Base-by-base conservation (phyloP, 140 eudicot species). In the Senecio squalidus region DNA sequence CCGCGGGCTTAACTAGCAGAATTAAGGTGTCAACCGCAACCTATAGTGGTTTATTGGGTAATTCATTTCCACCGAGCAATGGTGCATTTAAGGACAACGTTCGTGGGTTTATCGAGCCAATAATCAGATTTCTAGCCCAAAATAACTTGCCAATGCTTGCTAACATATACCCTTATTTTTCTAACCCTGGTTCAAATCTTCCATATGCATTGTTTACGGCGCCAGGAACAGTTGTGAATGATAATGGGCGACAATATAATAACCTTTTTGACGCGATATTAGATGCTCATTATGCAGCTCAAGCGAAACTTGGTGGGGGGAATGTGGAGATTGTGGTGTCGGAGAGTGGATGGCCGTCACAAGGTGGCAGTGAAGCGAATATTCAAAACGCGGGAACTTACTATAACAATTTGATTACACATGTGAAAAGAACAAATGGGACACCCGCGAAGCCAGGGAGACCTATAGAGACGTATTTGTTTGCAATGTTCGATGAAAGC, bases 341-440 rank as follows among this genome's bases (percentile, higher is more conserved):
- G 2, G 80, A 79, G 65, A 79, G 78, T 31, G 84, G 84, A 13
- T 79, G 85, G 81, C 78, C 85, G 0, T 70, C 85, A 9, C 69
- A 4, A 2, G 78, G 81, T 1, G 75, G 44, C 13, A 4, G 14
- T 20, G 69, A 0, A 3, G 72, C 81, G 6, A 45, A 65, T 1
- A 0, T 48, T 0, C 78, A 15, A 2, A 65, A 74, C 34, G 85
- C 85, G 0, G 48, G 60, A 45, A 66, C 78, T n/a, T 79, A 66
- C 15, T 38, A 79, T 31, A 66, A 22, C 31, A 79, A 71, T 39
- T 70, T 75, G 78, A 79, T 79, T 21, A 5, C 8, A 0, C 85
- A 79, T 44, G 78, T 79, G 4, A 61, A 38, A 26, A 70, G 74
- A 9, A 31, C 59, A 2, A 25, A 20, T 0, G 85, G 78, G 30